Evolutionary conservation across 352 stramenopile genomes (phyloP), one percentile per base, ranked within the genome.

Genomic region (Globisporangium yorkense): DNA sequence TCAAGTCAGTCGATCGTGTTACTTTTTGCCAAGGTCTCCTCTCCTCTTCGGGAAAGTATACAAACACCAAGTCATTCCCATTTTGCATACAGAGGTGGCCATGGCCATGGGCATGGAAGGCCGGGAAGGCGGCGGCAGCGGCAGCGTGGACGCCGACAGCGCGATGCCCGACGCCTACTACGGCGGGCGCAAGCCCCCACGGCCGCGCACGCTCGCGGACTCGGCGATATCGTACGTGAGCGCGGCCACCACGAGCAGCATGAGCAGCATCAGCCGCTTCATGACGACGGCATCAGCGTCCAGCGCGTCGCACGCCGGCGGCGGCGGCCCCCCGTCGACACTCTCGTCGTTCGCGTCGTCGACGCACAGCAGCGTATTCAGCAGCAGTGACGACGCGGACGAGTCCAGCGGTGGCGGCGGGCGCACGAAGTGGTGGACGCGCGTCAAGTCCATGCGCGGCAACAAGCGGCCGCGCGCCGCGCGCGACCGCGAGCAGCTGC

Each of bases 361-460:
- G 24, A 53, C 57, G 33, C 27, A 35, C 27, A 63, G 51, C 27
- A 63, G 51, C 27, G 43, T 49, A 43, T 21, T 57, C 9, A 63
- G 58, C 39, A 54, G 50, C 35, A 29, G 44, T 21, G 31, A 35
- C 57, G 33, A 57, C 29, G 49, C 6, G 16, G 66, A 51, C 3
- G 71, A 63, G 24, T 27, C 24, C 51, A 66, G 18, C 49, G 66
- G 48, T 24, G 64, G 46, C 39, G 37, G 24, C 15, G 20, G 62
- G 43, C 41, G 52, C 29, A 43, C 65, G 53, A 49, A 71, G 56
- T 77, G 72, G 71, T 83, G 74, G 74, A 67, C 68, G 44, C 65
- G 68, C 27, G 61, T 80, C 37, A 57, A 66, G 13, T 49, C 57
- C 7, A 73, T 71, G 53, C 60, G 68, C 8, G 59, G 49, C 18